These are phyloP conservation scores for Penicillium coprophilum DNA, from an alignment of 495 filamentous ascomycete species.

Conservation along the genomic window DNA sequence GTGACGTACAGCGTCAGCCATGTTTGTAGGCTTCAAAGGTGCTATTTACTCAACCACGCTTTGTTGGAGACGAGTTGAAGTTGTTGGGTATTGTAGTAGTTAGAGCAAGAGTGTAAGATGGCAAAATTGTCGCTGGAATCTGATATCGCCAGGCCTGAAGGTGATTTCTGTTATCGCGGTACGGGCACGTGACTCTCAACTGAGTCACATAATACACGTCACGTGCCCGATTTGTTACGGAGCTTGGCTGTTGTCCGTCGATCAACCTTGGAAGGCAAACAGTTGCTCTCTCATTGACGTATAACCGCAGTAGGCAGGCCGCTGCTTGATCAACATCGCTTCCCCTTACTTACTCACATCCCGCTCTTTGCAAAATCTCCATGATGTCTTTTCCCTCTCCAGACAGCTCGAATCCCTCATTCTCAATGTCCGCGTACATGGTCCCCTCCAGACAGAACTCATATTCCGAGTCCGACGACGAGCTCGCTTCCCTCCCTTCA, in stretches of 20 bases:
- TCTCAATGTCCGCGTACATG: slow-evolving; percentile 46
- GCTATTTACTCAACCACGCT: slow-evolving; percentile 21
- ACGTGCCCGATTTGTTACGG: slow-evolving; percentile 12
- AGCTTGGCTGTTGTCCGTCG: slow-evolving; percentile 11
- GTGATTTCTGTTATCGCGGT: slow-evolving; percentile 38
- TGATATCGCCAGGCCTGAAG: slow-evolving; percentile 34
- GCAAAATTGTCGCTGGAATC: slow-evolving; percentile 26
- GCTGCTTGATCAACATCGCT: slow-evolving; percentile 30
- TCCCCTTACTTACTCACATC: slow-evolving; percentile 8
- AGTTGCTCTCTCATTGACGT: slow-evolving; percentile 27
- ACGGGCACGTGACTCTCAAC: slow-evolving; percentile 24
- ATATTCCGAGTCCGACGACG: slow-evolving; percentile 56
- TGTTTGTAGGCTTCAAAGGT: slow-evolving; percentile 24
- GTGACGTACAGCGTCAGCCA: slow-evolving; percentile 56
- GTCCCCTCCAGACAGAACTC: slow-evolving; percentile 39
- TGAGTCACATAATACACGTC: slow-evolving; percentile 26
- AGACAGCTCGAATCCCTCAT: slow-evolving; percentile 42
- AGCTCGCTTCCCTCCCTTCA: slow-evolving; percentile 78
- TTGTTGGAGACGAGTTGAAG: background rate
- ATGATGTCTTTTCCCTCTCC: slow-evolving; percentile 32
- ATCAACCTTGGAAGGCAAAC: slow-evolving; percentile 7
- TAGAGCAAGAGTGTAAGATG: slow-evolving; percentile 15
- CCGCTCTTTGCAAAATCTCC: slow-evolving; percentile 12
- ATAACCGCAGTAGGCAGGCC: slow-evolving; percentile 41
- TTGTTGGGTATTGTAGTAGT: background rate